Evolutionary conservation across 2,329 filamentous ascomycete species (phyloP).

Genomic region (Tolypocladium ovalisporum): DNA sequence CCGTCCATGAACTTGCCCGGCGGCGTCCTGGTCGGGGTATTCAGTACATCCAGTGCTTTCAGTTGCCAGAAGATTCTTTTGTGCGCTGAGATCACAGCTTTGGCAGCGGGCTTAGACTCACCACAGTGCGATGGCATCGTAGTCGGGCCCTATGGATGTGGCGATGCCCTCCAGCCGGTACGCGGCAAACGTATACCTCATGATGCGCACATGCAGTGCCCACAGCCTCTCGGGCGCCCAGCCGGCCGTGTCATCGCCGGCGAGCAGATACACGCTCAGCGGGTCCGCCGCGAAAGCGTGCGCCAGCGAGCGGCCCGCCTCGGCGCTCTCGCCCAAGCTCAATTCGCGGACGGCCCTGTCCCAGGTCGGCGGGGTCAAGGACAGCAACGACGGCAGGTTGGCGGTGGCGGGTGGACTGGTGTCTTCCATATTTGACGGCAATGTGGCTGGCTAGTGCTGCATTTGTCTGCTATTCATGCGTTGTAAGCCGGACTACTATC

Average conservation of each 20-base stretch:
- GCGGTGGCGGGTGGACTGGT: not conserved
- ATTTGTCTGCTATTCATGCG: not conserved
- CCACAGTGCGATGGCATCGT: slow-evolving; percentile 72
- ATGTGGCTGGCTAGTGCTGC: slow-evolving; percentile 1
- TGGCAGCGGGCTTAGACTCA: slow-evolving; percentile 28
- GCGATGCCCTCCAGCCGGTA: slow-evolving; percentile 66
- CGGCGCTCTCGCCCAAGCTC: slow-evolving; percentile 55
- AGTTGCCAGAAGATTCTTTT: too few species aligned
- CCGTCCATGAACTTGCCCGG: slow-evolving; percentile 65
- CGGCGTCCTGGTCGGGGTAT: slow-evolving; percentile 49
- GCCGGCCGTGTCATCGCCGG: slow-evolving; percentile 54
- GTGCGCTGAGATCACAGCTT: not conserved
- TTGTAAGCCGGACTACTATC: not conserved
- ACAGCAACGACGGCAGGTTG: slow-evolving; percentile 4
- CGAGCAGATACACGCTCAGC: slow-evolving; percentile 63
- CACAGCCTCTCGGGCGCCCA: slow-evolving; percentile 59
- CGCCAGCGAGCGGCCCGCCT: slow-evolving; percentile 61
- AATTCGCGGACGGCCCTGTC: slow-evolving; percentile 51
- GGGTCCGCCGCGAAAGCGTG: slow-evolving; percentile 70
- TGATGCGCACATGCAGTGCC: slow-evolving; percentile 65
- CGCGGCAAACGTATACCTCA: slow-evolving; percentile 67
- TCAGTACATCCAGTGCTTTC: not conserved
- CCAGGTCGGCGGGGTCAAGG: slow-evolving; percentile 42
- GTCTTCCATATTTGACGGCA: not conserved
- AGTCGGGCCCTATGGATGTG: slow-evolving; percentile 63